Percentiles rank a stretch among this genome's conserved stretches.
These are phyloP conservation scores for Ziziphus jujuba DNA, from an alignment of 306 rosid genomes.

Conservation along the genomic window DNA sequence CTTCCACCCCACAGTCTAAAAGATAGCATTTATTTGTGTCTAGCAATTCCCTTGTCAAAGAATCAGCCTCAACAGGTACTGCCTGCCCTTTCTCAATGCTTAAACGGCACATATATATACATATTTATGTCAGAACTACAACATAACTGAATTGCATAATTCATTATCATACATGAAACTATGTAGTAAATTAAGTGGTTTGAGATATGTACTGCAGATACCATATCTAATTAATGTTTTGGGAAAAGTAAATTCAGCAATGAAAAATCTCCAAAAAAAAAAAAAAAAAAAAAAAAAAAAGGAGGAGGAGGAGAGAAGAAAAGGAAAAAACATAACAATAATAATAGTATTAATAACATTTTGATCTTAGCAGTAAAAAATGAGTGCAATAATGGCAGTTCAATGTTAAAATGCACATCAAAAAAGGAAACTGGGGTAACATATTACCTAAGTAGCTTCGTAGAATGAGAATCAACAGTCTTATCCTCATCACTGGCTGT, in stretches of 20 bases:
- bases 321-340: background rate
- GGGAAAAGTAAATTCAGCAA: too few species aligned
- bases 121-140: slow-evolving; percentile 25
- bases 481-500: slow-evolving; percentile 60
- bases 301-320: background rate
- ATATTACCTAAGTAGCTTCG: slow-evolving; percentile 74
- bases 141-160: slow-evolving; percentile 10
- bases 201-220: too few species aligned
- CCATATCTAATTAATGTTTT: too few species aligned
- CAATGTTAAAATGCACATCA: slow-evolving; percentile 6
- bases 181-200: background rate
- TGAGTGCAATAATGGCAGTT: slow-evolving; percentile 6
- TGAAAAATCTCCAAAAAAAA: background rate
- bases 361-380: slow-evolving; percentile 2
- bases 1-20: slow-evolving; percentile 83
- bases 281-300: background rate
- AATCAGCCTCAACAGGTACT: slow-evolving; percentile 61
- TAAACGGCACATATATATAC: slow-evolving; percentile 30
- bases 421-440: slow-evolving; percentile 19
- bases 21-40: slow-evolving; percentile 80
- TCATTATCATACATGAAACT: slow-evolving; percentile 16
- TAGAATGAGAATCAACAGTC: slow-evolving; percentile 54
- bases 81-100: slow-evolving; percentile 77
- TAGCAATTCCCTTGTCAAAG: slow-evolving; percentile 73
- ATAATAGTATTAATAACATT: slow-evolving; percentile 2